Evolutionary conservation across 2,329 filamentous ascomycete species (phyloP), one percentile per base, ranked within the genome.

Genomic region (Annulohypoxylon truncatum): DNA sequence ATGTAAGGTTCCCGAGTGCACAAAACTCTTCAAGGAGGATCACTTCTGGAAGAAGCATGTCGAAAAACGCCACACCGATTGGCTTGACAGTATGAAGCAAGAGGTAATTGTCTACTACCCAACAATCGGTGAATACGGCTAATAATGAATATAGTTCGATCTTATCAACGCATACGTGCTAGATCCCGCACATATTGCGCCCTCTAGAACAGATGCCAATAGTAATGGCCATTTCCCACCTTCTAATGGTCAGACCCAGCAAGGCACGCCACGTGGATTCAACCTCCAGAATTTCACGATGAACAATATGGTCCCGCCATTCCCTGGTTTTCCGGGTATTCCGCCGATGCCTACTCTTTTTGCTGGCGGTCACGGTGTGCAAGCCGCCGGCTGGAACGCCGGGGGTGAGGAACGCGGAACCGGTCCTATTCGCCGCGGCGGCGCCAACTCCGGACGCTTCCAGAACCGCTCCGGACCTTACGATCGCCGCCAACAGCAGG

Each of bases 11-110:
- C 95, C 95, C 1, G 94, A 97, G 38, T 99, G 96, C 80, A 91
- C 92, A 9, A 99, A 99, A 80, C 83, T 99, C 6, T 99, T 99
- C 85, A 98, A 98, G 79, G 96, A 96, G 63, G 92, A 97, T 44
- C 89, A 95, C 73, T 99, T 99, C 78, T 99, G 96, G 95, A 90
- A 90, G 75, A 99, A 99, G 83, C 96, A 99, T 75, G 90, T 98
- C 13, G 95, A 98, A 80, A 99, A 99, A 82, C 90, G 96, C 62
- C 96, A 99, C 78, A 78, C 87, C 0, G 95, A 98, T 57, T 99
- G 94, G 92, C 86, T 92, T 46, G 90, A 94, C 31, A 87, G 83
- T 56, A 82, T 97, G 70, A 91, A 90, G 77, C 89, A 91, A 76
- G 95, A 97, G 82, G 94, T 97, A 84, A 83, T 89, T 83, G 33